These are phyloP conservation scores for Lablab purpureus DNA, from an alignment of 306 rosid genomes.

Conservation along the genomic window DNA sequence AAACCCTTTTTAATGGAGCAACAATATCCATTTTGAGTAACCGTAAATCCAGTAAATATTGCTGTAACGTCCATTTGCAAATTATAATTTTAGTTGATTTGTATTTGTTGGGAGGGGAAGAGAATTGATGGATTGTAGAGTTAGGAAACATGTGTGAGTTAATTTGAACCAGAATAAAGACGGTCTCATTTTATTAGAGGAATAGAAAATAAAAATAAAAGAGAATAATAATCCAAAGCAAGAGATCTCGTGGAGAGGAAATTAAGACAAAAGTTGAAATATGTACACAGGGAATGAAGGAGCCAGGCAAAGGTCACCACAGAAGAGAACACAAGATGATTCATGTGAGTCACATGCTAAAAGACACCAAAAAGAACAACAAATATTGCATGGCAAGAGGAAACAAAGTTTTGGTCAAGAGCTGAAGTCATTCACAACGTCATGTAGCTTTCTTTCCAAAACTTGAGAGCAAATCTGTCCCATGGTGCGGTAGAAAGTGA, in stretches of 20 bases:
- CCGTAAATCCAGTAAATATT: background rate
- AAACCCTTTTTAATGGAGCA: too few species aligned
- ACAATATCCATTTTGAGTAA: too few species aligned
- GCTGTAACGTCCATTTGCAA: too few species aligned
- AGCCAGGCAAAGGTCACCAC: too few species aligned
- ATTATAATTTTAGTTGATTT: background rate
- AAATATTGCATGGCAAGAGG: background rate
- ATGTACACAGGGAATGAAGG: background rate
- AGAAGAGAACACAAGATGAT: constrained; percentile 42
- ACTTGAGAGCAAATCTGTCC: constrained; percentile 73
- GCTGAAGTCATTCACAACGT: constrained; percentile 43
- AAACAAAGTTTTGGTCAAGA: constrained; percentile 3
- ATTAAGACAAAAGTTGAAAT: background rate
- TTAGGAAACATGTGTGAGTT: background rate
- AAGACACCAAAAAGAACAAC: background rate
- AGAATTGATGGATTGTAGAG: background rate
- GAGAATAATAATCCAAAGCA: background rate
- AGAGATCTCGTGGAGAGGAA: background rate
- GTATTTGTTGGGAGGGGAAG: background rate
- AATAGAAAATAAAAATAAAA: too few species aligned
- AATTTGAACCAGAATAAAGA: background rate
- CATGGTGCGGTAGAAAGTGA: constrained; percentile 85
- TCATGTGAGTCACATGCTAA: constrained; percentile 45
- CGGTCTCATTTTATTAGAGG: too few species aligned
- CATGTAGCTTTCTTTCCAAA: constrained; percentile 64